Base-by-base conservation (phyloP, 73 alveolate genomes). In the Breviolum minutum region DNA sequence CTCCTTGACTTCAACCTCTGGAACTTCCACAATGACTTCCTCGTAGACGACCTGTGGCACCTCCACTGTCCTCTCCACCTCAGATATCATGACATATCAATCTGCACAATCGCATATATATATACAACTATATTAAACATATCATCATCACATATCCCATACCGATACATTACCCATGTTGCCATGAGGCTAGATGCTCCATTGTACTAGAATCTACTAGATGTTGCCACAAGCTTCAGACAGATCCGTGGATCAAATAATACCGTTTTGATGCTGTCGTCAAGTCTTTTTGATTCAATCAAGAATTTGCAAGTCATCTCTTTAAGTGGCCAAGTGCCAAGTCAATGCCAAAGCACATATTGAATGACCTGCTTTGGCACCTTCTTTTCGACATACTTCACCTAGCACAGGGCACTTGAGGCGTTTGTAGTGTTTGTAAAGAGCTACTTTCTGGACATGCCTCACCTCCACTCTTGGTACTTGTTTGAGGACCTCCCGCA, bases 21-120 rank as follows among this genome's bases (percentile, higher is more conserved):
- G 96, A 27, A 90, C 87, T 27, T 90, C 96, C 81, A 90, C 96
- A 24, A 90, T 90, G 86, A 60, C 63, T 77, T 90, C 96, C 63
- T 90, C 96, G 96, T 90, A 90, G 77, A 90, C 87, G 62, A 69
- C 62, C 29, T 90, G 96, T 7, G 96, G 96, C 73, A 90, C 96
- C 54, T 90, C 96, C 40, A 90, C 87, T 6, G 87, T 69, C 63
- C 63, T 69, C 30, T 90, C 96, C 29, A 90, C 95, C 95, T 40
- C 54, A 40, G 54, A 40, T 40, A 40, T 40, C 54, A 40, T 40
- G 5, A 40, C 60, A 22, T 24, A 10, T 27, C 84, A 10, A 10
- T 11, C 84, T 14, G 83, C 26, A 73, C n/a, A n/a, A n/a, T n/a
- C n/a, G n/a, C n/a, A n/a, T n/a, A n/a, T n/a, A n/a, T n/a, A n/a